phyloP scores from a whole-genome alignment of 768 basidiomycete genomes.

The Gelatoporia subvermispora region DNA sequence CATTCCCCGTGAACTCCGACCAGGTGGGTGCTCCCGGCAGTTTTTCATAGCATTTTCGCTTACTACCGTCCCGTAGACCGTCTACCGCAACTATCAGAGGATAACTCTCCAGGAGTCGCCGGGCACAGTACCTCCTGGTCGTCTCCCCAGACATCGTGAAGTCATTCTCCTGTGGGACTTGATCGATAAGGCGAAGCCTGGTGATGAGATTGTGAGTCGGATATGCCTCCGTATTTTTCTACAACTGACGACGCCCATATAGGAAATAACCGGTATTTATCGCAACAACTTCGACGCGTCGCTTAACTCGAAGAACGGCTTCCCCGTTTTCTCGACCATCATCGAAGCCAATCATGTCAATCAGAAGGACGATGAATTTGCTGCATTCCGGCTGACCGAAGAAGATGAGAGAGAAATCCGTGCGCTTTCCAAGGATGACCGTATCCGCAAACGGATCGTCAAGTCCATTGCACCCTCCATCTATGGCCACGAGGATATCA shows the following conservation, averaged over 20 bases:
- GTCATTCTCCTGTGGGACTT: constrained; percentile 97
- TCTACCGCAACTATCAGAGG: constrained; percentile 98
- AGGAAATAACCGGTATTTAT: constrained; percentile 98
- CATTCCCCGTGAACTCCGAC: constrained; percentile 94
- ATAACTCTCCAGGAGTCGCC: constrained; percentile 99
- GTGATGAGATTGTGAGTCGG: constrained; percentile 86
- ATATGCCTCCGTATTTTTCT: background rate
- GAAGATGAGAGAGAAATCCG: constrained; percentile 95
- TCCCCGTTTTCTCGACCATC: constrained; percentile 97
- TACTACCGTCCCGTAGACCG: constrained; percentile 51
- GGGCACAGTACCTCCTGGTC: constrained; percentile 95
- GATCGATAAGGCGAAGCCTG: constrained; percentile 96
- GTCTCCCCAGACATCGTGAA: constrained; percentile 93
- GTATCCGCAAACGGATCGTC: constrained; percentile 94
- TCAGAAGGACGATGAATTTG: constrained; percentile 98
- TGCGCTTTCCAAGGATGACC: constrained; percentile 80
- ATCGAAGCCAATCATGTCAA: constrained; percentile 98
- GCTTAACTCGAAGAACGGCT: constrained; percentile 97
- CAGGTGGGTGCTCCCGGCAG: constrained; percentile 48
- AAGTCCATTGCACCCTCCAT: constrained; percentile 99
- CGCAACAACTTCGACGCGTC: constrained; percentile 99
- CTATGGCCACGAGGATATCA: constrained; percentile 99
- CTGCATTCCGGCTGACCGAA: constrained; percentile 95
- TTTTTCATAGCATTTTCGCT: background rate
- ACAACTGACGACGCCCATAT: constrained; percentile 8